phyloP scores from a whole-genome alignment of 2,329 filamentous ascomycete genomes.

The Talaromyces sp. region DNA sequence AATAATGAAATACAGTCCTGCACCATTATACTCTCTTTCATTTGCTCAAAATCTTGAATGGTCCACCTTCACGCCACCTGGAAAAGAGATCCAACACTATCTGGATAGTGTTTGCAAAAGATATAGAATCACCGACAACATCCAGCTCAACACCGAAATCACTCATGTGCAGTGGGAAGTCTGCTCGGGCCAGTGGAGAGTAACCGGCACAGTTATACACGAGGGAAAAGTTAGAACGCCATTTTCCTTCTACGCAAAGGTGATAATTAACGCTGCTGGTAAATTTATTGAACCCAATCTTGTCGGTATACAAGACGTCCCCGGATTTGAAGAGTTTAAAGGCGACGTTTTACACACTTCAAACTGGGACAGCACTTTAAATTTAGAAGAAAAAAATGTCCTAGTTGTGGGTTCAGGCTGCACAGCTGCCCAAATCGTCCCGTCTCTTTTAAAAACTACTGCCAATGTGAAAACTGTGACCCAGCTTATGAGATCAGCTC shows the following conservation, averaged over 20 bases:
- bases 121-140: constrained; percentile 52
- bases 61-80: constrained; percentile 47
- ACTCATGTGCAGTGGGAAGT: constrained; percentile 49
- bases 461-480: constrained; percentile 52
- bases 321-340: constrained; percentile 50
- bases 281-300: constrained; percentile 52
- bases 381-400: constrained; percentile 54
- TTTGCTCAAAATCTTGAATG: constrained; percentile 52
- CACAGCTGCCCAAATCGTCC: constrained; percentile 55
- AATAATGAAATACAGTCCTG: constrained; percentile 38
- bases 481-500: constrained; percentile 56
- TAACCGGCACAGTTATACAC: constrained; percentile 49
- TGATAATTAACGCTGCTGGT: constrained; percentile 55
- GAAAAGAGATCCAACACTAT: constrained; percentile 49
- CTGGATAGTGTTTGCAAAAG: constrained; percentile 49
- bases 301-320: constrained; percentile 43
- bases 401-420: constrained; percentile 57
- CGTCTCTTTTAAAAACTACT: constrained; percentile 44
- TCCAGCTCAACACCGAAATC: constrained; percentile 56
- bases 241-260: constrained; percentile 34
- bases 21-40: constrained; percentile 53
- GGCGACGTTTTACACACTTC: constrained; percentile 57
- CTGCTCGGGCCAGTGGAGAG: constrained; percentile 51
- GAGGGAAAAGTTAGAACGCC: constrained; percentile 43
- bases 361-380: constrained; percentile 49